phyloP scores from a whole-genome alignment of 345 rosid genomes.

The Eucalyptus guilfoylei region DNA sequence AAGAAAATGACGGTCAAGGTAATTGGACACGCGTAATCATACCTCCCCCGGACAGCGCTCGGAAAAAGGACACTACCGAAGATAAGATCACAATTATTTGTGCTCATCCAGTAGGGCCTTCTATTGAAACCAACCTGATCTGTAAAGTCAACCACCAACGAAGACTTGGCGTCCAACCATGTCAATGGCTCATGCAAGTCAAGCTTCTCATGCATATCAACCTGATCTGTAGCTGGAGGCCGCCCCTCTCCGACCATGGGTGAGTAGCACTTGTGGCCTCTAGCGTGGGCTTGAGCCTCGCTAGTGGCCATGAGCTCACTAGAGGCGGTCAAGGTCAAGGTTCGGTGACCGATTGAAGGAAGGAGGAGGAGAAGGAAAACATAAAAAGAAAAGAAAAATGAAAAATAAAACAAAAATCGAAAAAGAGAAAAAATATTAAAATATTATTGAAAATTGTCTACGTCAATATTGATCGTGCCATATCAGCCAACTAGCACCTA shows the following conservation, averaged over 20 bases:
- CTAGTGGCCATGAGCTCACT: no score
- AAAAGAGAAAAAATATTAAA: no score
- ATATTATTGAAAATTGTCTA: no score
- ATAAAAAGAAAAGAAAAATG: rapidly evolving
- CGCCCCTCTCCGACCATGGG: no score
- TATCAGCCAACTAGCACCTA: no score
- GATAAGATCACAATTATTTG: background rate
- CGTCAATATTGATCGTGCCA: rapidly evolving
- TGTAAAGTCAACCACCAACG: background rate
- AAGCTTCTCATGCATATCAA: background rate
- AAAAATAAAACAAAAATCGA: no score
- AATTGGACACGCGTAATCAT: background rate
- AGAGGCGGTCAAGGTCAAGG: no score
- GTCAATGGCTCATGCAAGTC: background rate
- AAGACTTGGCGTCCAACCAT: background rate
- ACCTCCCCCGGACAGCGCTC: background rate
- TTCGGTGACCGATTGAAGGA: no score
- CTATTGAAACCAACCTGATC: background rate
- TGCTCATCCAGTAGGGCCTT: background rate
- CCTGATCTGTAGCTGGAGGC: no score
- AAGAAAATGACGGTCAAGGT: background rate
- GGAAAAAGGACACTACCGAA: background rate
- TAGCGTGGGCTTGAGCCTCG: no score
- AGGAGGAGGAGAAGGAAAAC: no score
- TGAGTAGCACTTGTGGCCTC: no score